Evolutionary conservation across 768 basidiomycete species (phyloP).

Genomic region (Boletellus sp.): DNA sequence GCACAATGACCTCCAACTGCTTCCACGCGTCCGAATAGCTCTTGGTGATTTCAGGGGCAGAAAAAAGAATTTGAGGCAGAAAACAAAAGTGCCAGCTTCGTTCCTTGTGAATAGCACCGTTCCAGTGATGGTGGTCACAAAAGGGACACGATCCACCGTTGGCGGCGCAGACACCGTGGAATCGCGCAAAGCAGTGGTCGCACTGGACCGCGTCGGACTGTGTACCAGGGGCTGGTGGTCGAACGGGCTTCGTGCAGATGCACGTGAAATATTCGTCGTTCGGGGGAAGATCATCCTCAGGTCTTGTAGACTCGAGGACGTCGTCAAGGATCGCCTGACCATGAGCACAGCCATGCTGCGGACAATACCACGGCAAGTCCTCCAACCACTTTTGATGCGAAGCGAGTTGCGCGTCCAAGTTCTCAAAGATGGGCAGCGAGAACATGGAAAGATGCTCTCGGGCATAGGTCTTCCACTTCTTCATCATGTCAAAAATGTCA

Average conservation of each 20-base stretch:
- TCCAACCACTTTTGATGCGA: conserved; percentile 69
- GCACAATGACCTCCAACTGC: conserved; percentile 75
- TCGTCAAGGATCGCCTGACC: conserved; percentile 66
- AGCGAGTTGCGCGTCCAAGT: conserved; percentile 63
- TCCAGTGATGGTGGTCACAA: conserved; percentile 91
- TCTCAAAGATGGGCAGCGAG: conserved; percentile 67
- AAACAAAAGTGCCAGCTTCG: conserved; percentile 83
- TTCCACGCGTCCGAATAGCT: conserved; percentile 79
- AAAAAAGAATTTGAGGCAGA: conserved; percentile 63
- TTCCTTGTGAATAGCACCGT: conserved; percentile 77
- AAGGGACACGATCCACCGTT: conserved; percentile 91
- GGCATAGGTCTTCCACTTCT: conserved; percentile 71
- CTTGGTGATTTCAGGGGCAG: conserved; percentile 75
- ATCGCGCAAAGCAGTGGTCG: conserved; percentile 83
- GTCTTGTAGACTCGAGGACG: conserved; percentile 67
- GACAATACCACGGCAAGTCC: conserved; percentile 76
- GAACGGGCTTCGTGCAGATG: conserved; percentile 73
- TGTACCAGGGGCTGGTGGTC: conserved; percentile 70
- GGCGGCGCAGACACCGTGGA: conserved; percentile 80
- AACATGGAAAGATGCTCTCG: conserved; percentile 71
- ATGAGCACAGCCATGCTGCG: conserved; percentile 61
- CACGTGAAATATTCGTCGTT: conserved; percentile 81
- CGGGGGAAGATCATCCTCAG: conserved; percentile 77
- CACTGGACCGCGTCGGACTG: conserved; percentile 86
- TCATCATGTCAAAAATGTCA: conserved; percentile 69